Evolutionary conservation across 176 grass and related monocot genomes (phyloP).

Genomic region (Carex myosuroides): DNA sequence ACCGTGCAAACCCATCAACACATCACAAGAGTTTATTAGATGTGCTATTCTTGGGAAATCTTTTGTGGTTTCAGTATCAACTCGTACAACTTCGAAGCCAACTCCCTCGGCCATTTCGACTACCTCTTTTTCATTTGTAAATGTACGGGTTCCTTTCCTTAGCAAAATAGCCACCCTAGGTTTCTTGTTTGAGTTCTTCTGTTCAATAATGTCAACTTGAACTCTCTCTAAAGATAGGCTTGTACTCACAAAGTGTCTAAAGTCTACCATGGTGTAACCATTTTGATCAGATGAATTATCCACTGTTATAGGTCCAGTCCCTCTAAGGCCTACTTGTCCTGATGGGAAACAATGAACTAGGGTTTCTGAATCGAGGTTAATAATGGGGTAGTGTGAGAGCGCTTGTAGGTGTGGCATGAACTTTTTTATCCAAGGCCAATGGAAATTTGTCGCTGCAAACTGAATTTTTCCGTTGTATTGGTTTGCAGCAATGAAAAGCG

Average conservation of each 20-base stretch:
- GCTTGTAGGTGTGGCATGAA: slow-evolving; percentile 39
- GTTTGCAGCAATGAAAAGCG: slow-evolving; percentile 61
- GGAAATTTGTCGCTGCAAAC: slow-evolving; percentile 53
- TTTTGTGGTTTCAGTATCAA: slow-evolving; percentile 21
- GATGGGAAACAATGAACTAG: slow-evolving; percentile 71
- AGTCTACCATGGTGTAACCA: slow-evolving; percentile 69
- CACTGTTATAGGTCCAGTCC: slow-evolving; percentile 65
- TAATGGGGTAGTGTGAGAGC: slow-evolving; percentile 62
- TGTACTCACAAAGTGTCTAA: slow-evolving; percentile 61
- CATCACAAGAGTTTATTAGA: slow-evolving; percentile 30
- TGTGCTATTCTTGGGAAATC: slow-evolving; percentile 20
- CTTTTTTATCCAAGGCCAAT: slow-evolving; percentile 62
- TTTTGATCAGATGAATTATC: slow-evolving; percentile 49
- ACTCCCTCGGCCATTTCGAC: slow-evolving; percentile 2
- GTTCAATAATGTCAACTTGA: slow-evolving; percentile 27
- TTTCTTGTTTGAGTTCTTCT: slow-evolving; percentile 34
- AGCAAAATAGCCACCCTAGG: slow-evolving; percentile 39
- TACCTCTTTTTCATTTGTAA: slow-evolving; percentile 1
- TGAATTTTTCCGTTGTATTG: slow-evolving; percentile 78
- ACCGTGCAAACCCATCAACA: slow-evolving; percentile 40
- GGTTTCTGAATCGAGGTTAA: slow-evolving; percentile 50
- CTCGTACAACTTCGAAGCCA: slow-evolving; percentile 16
- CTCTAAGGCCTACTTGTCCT: slow-evolving; percentile 61
- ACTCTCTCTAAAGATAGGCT: slow-evolving; percentile 48
- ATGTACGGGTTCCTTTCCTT: slow-evolving; percentile 18